Percentiles rank a stretch among this genome's conserved stretches.
Evolutionary conservation across 768 basidiomycete genomes (phyloP).

Genomic region (Gyrodon lividus): DNA sequence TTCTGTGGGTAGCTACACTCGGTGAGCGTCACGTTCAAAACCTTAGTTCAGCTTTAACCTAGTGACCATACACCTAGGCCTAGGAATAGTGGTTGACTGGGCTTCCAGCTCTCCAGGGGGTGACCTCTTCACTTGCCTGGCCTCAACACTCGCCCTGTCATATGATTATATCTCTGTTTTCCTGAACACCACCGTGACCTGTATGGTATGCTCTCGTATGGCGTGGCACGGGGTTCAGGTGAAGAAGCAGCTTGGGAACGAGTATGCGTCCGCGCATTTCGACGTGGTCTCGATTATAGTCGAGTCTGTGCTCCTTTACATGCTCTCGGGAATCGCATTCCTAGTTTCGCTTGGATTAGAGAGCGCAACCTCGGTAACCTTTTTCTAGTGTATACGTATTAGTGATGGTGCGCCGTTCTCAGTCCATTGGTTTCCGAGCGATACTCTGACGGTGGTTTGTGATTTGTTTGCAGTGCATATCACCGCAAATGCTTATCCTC

Average conservation of each 20-base stretch:
- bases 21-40: constrained; percentile 14
- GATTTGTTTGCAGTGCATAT: constrained; percentile 18
- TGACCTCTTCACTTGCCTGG: constrained; percentile 17
- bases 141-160: constrained; percentile 14
- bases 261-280: constrained; percentile 23
- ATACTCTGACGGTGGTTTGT: background rate
- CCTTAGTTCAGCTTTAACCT: background rate
- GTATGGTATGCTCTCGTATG: constrained; percentile 18
- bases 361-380: constrained; percentile 12
- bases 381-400: constrained; percentile 19
- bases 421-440: background rate
- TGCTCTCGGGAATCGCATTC: constrained; percentile 25
- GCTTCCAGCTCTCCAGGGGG: constrained; percentile 14
- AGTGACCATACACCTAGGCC: constrained; percentile 8
- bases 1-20: constrained; percentile 24
- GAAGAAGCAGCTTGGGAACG: constrained; percentile 16
- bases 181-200: constrained; percentile 21
- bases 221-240: constrained; percentile 9
- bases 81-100: constrained; percentile 17
- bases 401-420: constrained; percentile 20
- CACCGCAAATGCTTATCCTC: constrained; percentile 27
- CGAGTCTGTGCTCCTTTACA: constrained; percentile 28
- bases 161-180: constrained; percentile 21
- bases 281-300: constrained; percentile 13
- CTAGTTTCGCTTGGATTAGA: constrained; percentile 17